Evolutionary conservation across 768 basidiomycete species (phyloP).

Genomic region (Udeniomyces megalosporus): DNA sequence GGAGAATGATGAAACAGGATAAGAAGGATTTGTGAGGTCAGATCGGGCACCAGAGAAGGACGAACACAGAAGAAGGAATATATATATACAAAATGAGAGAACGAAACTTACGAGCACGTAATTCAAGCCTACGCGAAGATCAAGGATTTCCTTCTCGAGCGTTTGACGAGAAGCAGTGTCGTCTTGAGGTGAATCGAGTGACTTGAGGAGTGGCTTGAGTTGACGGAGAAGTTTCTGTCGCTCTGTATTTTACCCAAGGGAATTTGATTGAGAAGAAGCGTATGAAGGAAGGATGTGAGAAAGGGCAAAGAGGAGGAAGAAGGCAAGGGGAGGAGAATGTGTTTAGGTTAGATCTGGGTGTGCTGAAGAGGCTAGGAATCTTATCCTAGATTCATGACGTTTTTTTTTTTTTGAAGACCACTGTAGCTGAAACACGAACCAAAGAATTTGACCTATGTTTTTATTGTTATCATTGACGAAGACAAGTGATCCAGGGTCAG

Average conservation of each 20-base stretch:
- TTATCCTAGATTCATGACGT: no score
- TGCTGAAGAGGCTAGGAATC: constrained; percentile 19
- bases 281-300: neutral
- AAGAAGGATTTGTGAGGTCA: neutral
- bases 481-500: neutral
- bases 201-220: constrained; percentile 33
- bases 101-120: constrained; percentile 53
- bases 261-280: no score
- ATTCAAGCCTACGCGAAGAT: constrained; percentile 72
- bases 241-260: constrained; percentile 50
- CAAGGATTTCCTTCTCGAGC: constrained; percentile 39
- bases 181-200: neutral
- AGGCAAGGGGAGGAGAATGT: neutral
- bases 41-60: neutral
- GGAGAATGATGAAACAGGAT: neutral
- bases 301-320: neutral
- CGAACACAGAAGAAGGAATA: constrained; percentile 14
- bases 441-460: constrained; percentile 65
- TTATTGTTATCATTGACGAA: neutral
- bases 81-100: no score
- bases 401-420: no score
- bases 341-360: no score
- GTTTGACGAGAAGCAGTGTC: constrained; percentile 31
- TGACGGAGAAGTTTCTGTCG: constrained; percentile 71
- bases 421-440: no score